Conservation (phyloP, 768 basidiomycete genomes). For the Scleroderma bovista region DNA sequence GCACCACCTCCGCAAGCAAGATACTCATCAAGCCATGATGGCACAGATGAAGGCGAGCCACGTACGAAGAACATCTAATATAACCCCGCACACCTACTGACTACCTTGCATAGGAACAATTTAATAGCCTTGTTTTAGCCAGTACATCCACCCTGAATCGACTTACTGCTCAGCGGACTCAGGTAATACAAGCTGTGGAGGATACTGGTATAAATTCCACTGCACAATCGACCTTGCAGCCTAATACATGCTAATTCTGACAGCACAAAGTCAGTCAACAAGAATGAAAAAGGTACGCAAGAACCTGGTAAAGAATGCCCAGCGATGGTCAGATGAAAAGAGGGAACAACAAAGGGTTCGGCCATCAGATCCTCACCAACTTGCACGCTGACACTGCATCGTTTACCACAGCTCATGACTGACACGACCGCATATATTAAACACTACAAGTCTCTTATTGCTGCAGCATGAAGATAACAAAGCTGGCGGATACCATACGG, state of each 20-base stretch:
- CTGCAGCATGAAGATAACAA: slow-evolving; percentile 13
- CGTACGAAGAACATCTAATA: slow-evolving; percentile 8
- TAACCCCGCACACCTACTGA: slow-evolving; percentile 1
- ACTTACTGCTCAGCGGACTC: slow-evolving; percentile 26
- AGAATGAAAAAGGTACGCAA: slow-evolving; percentile 32
- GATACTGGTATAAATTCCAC: slow-evolving; percentile 25
- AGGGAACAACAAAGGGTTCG: slow-evolving; percentile 35
- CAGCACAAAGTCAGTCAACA: slow-evolving; percentile 28
- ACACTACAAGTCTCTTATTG: slow-evolving; percentile 36
- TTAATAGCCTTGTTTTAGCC: slow-evolving; percentile 16
- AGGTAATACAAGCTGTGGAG: slow-evolving; percentile 27
- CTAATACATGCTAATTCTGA: slow-evolving; percentile 1
- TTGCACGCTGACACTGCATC: neutral
- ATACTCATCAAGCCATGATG: slow-evolving; percentile 4
- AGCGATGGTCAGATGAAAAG: slow-evolving; percentile 30
- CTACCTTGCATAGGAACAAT: slow-evolving; percentile 13
- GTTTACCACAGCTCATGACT: slow-evolving; percentile 25
- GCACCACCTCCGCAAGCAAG: slow-evolving; percentile 11
- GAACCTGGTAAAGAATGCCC: slow-evolving; percentile 28
- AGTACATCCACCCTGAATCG: slow-evolving; percentile 27
- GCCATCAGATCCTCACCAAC: neutral
- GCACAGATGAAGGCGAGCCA: slow-evolving; percentile 7
- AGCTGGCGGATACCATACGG: neutral
- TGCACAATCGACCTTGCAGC: neutral
- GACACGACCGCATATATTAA: slow-evolving; percentile 37